Percentiles rank a stretch among this genome's conserved stretches.
phyloP scores from a whole-genome alignment of 2,329 filamentous ascomycete genomes.

The Pseudogymnoascus sp. region DNA sequence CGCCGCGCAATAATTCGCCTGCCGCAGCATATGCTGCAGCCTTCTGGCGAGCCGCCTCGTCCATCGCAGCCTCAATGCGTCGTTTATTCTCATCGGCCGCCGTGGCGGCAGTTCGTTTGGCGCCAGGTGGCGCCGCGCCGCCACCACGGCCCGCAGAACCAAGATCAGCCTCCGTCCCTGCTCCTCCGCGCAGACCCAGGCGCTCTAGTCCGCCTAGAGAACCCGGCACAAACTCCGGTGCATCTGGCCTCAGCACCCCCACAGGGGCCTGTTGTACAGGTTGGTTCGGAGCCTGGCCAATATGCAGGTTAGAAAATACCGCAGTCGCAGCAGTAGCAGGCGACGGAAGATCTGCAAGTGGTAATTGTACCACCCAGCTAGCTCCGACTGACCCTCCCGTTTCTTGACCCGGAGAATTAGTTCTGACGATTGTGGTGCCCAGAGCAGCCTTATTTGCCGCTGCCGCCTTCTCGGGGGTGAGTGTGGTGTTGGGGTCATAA shows the following conservation, averaged over 20 bases:
- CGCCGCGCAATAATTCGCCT: background rate
- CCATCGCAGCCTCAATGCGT: background rate
- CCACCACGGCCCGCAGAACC: background rate
- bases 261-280: background rate
- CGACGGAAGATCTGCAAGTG: background rate
- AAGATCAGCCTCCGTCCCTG: background rate
- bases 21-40: background rate
- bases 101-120: background rate
- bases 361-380: background rate
- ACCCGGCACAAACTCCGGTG: conserved; percentile 1
- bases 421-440: too few relatives aligned
- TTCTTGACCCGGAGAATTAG: background rate
- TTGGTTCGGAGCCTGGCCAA: background rate
- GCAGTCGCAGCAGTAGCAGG: background rate
- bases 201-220: background rate
- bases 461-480: background rate
- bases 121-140: background rate
- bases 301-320: background rate
- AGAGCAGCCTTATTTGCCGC: background rate
- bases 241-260: background rate
- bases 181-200: background rate
- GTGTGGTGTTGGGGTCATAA: background rate
- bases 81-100: background rate
- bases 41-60: background rate
- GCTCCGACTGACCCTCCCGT: background rate